Conservation (phyloP, 176 grass and related monocot genomes). For the Otatea glauca region DNA sequence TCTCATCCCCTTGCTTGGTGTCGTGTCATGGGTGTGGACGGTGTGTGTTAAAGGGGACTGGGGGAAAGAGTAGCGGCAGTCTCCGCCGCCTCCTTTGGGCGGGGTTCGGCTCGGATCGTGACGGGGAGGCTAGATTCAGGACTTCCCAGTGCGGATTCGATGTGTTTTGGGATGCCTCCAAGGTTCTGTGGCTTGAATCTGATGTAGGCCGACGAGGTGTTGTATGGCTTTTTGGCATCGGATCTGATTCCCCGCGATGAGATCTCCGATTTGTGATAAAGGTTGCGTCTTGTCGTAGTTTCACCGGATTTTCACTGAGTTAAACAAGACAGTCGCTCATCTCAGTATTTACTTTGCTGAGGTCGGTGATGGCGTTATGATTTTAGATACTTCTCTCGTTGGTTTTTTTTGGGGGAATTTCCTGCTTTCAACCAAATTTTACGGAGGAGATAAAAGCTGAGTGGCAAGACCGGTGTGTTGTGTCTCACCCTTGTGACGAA, state of each 20-base stretch:
- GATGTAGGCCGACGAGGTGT: slow-evolving; percentile 24
- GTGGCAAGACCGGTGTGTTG: not conserved
- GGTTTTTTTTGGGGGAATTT: not conserved
- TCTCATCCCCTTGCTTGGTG: not conserved
- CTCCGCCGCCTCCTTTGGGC: not conserved
- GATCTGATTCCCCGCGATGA: slow-evolving; percentile 49
- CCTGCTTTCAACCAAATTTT: not conserved
- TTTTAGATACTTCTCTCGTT: not conserved
- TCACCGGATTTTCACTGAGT: not conserved
- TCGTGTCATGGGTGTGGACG: not conserved
- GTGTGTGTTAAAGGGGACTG: not conserved
- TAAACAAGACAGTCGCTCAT: not conserved
- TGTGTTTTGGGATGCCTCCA: not conserved
- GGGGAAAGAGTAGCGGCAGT: not conserved
- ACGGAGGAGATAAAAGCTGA: not conserved
- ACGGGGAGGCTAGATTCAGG: slow-evolving; percentile 15
- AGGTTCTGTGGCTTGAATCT: slow-evolving; percentile 34
- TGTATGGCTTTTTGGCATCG: slow-evolving; percentile 27
- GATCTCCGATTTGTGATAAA: slow-evolving; percentile 41
- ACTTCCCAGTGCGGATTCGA: not conserved
- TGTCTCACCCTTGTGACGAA: not conserved
- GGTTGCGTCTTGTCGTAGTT: not conserved
- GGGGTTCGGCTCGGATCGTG: slow-evolving; percentile 34
- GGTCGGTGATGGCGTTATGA: not conserved
- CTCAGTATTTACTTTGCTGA: slow-evolving; percentile 17